phyloP scores from a whole-genome alignment of 495 filamentous ascomycete species.

The Parmelia sp. region DNA sequence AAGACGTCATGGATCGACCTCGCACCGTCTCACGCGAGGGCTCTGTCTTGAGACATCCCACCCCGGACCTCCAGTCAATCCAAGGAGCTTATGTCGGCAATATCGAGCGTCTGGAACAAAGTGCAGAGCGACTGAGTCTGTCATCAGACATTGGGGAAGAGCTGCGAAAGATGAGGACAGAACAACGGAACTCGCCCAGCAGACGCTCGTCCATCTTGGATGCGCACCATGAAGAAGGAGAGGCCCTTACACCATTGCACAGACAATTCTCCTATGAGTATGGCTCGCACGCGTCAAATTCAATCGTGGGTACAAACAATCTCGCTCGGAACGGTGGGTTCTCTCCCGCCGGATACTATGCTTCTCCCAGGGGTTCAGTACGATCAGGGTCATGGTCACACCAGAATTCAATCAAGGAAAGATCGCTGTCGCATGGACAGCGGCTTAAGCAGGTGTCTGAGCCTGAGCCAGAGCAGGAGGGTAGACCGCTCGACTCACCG shows the following conservation, averaged over 20 bases:
- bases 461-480: constrained; percentile 45
- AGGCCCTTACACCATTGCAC: constrained; percentile 25
- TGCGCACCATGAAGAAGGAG: constrained; percentile 32
- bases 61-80: constrained; percentile 65
- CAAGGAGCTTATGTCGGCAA: constrained; percentile 70
- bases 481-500: constrained; percentile 37
- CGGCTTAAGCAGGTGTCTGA: constrained; percentile 48
- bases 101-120: constrained; percentile 75
- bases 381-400: constrained; percentile 40
- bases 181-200: constrained; percentile 65
- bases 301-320: constrained; percentile 61
- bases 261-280: constrained; percentile 49
- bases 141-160: constrained; percentile 71
- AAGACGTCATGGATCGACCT: constrained; percentile 42
- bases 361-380: constrained; percentile 60
- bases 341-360: constrained; percentile 58
- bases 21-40: constrained; percentile 55
- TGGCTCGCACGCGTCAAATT: constrained; percentile 47
- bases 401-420: constrained; percentile 42
- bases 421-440: constrained; percentile 52
- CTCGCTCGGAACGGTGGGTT: constrained; percentile 64
- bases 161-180: constrained; percentile 70
- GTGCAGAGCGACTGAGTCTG: constrained; percentile 72
- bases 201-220: constrained; percentile 49
- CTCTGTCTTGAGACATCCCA: constrained; percentile 64